Evolutionary conservation across 1,284 basidiomycete species (phyloP).

Genomic region (Irpex sp.): DNA sequence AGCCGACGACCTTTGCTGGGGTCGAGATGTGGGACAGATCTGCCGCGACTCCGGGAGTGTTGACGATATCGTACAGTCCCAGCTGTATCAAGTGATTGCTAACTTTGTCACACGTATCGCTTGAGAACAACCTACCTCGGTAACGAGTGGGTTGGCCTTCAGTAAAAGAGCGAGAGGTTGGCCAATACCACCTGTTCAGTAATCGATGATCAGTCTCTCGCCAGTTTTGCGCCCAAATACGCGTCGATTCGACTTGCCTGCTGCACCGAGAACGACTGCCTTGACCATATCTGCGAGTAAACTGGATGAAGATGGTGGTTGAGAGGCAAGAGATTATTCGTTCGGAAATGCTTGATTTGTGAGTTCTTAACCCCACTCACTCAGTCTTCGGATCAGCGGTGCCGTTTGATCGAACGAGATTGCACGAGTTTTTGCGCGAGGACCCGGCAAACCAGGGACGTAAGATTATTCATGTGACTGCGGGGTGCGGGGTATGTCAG

Average conservation of each 20-base stretch:
- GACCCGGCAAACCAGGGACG: neutral
- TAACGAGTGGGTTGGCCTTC: conserved; percentile 82
- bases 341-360: neutral
- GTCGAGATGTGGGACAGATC: conserved; percentile 90
- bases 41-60: conserved; percentile 93
- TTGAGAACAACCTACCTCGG: conserved; percentile 45
- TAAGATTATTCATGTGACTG: neutral
- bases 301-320: conserved; percentile 2
- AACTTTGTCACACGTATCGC: neutral
- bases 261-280: conserved; percentile 90
- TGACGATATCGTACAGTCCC: conserved; percentile 93
- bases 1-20: conserved; percentile 77
- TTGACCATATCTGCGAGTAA: conserved; percentile 59
- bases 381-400: neutral
- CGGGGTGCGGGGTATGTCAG: neutral
- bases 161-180: conserved; percentile 90
- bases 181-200: conserved; percentile 74
- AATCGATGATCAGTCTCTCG: conserved; percentile 6
- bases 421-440: neutral
- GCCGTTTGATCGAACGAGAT: neutral
- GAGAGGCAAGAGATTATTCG: conserved; percentile 2
- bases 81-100: conserved; percentile 42
- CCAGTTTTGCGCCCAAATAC: neutral
- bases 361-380: neutral
- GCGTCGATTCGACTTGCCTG: conserved; percentile 47